Evolutionary conservation across 192 early-diverging fungal species (phyloP).

Genomic region (Lobosporangium transversale): DNA sequence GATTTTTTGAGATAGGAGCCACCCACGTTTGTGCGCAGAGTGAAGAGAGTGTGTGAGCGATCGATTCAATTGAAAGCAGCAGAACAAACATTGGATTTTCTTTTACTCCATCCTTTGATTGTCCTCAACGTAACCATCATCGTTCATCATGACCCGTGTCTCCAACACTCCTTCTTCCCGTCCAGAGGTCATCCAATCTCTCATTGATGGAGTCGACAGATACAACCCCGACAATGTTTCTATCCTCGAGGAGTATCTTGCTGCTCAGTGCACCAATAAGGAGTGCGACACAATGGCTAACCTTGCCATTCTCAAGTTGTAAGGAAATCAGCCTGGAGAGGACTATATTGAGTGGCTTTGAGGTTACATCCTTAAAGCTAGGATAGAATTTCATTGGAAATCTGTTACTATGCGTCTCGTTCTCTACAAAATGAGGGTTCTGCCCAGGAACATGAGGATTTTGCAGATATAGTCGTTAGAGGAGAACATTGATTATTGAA

Average conservation of each 20-base stretch:
- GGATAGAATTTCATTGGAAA: too few species aligned
- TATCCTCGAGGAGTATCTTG: conserved; percentile 85
- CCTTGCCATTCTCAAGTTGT: conserved; percentile 91
- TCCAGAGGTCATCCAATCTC: conserved; percentile 77
- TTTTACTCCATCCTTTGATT: conserved; percentile 18
- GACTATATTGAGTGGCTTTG: neutral
- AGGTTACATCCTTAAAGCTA: too few species aligned
- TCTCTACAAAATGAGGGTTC: too few species aligned
- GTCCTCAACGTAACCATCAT: conserved; percentile 10
- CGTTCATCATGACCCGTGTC: conserved; percentile 44
- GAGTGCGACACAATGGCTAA: conserved; percentile 92
- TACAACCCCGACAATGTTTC: conserved; percentile 93
- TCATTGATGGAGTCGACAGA: conserved; percentile 84
- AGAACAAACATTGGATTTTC: neutral
- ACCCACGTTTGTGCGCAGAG: too few species aligned
- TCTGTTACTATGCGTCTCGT: too few species aligned
- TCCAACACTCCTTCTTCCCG: conserved; percentile 61
- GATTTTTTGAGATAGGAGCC: conserved; percentile 22
- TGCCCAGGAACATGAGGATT: too few species aligned
- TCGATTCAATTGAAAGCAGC: too few species aligned
- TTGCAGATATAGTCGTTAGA: too few species aligned
- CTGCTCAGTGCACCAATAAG: conserved; percentile 78
- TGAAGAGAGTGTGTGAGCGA: too few species aligned
- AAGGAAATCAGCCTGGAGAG: conserved; percentile 10
- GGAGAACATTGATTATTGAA: too few species aligned